Evolutionary conservation across 2,329 filamentous ascomycete species (phyloP), one percentile per base, ranked within the genome.

Genomic region (Davidsoniella virescens): DNA sequence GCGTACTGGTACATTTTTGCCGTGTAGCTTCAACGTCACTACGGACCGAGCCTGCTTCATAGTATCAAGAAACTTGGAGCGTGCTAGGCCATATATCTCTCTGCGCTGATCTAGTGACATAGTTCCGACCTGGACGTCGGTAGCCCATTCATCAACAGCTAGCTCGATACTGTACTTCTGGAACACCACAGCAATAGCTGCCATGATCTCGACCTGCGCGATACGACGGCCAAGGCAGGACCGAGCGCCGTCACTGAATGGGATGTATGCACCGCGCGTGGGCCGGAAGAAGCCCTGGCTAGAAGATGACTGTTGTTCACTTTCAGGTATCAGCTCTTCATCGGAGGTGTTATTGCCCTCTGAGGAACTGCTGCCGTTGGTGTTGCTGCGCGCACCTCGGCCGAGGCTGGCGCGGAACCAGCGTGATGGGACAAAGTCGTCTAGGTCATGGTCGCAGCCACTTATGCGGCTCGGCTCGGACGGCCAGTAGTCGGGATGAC

Each of bases 401-500:
- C 5, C 18, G 14, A 33, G 14, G 25, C 17, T 48, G 23, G 59
- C 61, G 18, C 67, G 64, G 55, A 85, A 74, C 84, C 85, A 88
- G 41, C 84, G 73, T 62, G 85, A 80, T 0, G 84, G 83, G 44
- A 77, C 67, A 62, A 80, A 90, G 52, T 82, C 74, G 49, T 80
- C 69, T 1, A 84, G 63, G 57, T 88, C 82, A 46, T 74, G 64
- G 16, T 63, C 54, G 20, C 61, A 64, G 0, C 59, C 64, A 0
- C 64, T 64, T 17, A 70, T 58, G 54, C 64, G 66, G 56, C 70
- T 72, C 16, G 66, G 67, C 53, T 63, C 61, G 10, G 51, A 38
- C 10, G 82, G 82, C 84, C 85, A 90, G 62, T 81, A 80, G 45
- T 73, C 76, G 9, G 83, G 82, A 61, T 87, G 84, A 37, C 76